Evolutionary conservation across 2,329 filamentous ascomycete species (phyloP).

Genomic region (Aureobasidium uvarum): DNA sequence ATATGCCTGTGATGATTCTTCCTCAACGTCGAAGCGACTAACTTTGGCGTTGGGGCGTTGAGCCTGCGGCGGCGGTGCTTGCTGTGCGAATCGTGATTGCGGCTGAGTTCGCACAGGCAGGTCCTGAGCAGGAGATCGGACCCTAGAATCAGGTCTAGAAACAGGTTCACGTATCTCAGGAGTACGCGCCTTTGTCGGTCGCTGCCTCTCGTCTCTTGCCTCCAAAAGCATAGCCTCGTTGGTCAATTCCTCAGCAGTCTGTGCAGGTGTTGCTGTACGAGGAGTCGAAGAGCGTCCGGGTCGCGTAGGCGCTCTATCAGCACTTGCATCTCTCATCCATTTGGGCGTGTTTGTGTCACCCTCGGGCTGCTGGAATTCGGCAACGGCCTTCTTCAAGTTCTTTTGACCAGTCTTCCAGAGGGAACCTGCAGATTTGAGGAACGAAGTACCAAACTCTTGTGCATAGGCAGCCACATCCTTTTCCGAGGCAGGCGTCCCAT

Average conservation of each 20-base stretch:
- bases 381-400: constrained; percentile 85
- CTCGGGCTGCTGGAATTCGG: constrained; percentile 72
- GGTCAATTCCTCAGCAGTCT: constrained; percentile 40
- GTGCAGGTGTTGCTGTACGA: constrained; percentile 29
- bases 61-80: constrained; percentile 37
- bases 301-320: constrained; percentile 28
- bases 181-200: constrained; percentile 47
- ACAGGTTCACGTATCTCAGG: constrained; percentile 14
- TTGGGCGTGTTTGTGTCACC: constrained; percentile 81
- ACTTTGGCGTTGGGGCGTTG: constrained; percentile 57
- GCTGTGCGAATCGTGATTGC: constrained; percentile 43
- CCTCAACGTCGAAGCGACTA: constrained; percentile 70
- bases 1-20: constrained; percentile 79
- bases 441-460: constrained; percentile 73
- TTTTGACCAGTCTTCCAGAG: constrained; percentile 95
- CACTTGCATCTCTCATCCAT: constrained; percentile 79
- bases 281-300: constrained; percentile 22
- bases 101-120: constrained; percentile 41
- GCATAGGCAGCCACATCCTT: constrained; percentile 78
- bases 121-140: constrained; percentile 37
- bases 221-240: constrained; percentile 75
- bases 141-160: constrained; percentile 28
- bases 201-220: constrained; percentile 52
- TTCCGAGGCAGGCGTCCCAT: constrained; percentile 58
- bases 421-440: constrained; percentile 92